Base-by-base conservation (phyloP, 2,329 filamentous ascomycete species). In the Gliomastix tumulicola region DNA sequence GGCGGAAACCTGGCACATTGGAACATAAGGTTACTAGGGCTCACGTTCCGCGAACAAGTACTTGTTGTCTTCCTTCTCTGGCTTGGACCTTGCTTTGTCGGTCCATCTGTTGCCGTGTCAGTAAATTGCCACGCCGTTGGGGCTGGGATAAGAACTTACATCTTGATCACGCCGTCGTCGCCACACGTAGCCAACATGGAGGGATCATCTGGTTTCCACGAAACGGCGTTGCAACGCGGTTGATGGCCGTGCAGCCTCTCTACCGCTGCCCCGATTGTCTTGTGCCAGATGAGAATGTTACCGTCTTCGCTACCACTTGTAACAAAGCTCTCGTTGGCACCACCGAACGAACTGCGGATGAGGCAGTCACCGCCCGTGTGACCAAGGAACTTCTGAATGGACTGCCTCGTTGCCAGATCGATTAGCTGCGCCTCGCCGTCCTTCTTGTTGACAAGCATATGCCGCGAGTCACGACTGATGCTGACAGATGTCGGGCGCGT, bases 291-390 rank as follows among this genome's bases (percentile, higher is more conserved):
- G 55, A 88, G 83, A 30, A 97, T 74, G 38, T 74, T 71, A 3
- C 79, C 78, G 44, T 79, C 76, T 73, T 96, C 88, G 50, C 88
- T 95, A 10, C 92, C 92, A 50, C 86, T 90, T 20, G 94, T 71
- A 9, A 97, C 83, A 57, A 96, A 96, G 55, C 83, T 89, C 62
- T 96, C 88, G 40, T 86, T 82, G 2, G 90, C 89, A 21, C 92
- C 92, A 15, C 92, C 92, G 60, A 96, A 92, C 1, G 72, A 68
- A 49, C 82, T 85, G 35, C 90, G 75, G 41, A 98, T 94, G 38
- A 96, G 74, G 53, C 69, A 95, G 3, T 82, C 66, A 37, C 79
- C 82, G 43, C 88, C 86, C 30, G 71, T 75, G 43, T 89, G 84
- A 1, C 88, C 89, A 13, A 76, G 68, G 54, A 85, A 97, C 47